Percentiles rank a stretch among this genome's conserved stretches.
Conservation (phyloP, 768 basidiomycete genomes). For the Podaxis carcinomalis region DNA sequence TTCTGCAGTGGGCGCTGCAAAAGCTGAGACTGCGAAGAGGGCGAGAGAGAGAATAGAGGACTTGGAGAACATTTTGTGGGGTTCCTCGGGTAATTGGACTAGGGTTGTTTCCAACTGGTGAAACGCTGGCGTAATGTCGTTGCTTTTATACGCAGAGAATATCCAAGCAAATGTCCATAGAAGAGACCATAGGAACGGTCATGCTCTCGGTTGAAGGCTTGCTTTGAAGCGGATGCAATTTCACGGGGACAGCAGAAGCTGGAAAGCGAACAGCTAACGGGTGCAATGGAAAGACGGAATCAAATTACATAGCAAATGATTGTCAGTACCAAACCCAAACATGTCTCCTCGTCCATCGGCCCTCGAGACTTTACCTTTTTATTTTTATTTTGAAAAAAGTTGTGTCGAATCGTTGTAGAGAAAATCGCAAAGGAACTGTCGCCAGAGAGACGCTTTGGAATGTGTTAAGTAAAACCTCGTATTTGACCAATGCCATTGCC, state of each 20-base stretch:
- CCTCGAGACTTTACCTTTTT: background rate
- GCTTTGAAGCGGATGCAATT: background rate
- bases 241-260: background rate
- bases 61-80: background rate
- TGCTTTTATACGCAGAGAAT: background rate
- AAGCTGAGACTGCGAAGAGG: background rate
- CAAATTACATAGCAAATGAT: background rate
- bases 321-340: background rate
- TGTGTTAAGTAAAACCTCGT: too few relatives aligned
- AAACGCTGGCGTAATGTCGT: background rate
- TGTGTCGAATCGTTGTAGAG: too few relatives aligned
- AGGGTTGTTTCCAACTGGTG: background rate
- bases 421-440: too few relatives aligned
- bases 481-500: too few relatives aligned
- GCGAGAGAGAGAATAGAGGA: background rate
- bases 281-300: background rate
- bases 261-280: background rate
- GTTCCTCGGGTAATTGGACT: background rate
- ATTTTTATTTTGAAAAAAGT: too few relatives aligned
- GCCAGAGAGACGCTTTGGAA: too few relatives aligned
- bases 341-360: background rate
- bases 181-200: background rate
- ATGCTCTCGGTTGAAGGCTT: background rate
- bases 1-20: background rate
- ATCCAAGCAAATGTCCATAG: background rate